Base-by-base conservation (phyloP, 768 basidiomycete species). In the Tephrocybe sp. region DNA sequence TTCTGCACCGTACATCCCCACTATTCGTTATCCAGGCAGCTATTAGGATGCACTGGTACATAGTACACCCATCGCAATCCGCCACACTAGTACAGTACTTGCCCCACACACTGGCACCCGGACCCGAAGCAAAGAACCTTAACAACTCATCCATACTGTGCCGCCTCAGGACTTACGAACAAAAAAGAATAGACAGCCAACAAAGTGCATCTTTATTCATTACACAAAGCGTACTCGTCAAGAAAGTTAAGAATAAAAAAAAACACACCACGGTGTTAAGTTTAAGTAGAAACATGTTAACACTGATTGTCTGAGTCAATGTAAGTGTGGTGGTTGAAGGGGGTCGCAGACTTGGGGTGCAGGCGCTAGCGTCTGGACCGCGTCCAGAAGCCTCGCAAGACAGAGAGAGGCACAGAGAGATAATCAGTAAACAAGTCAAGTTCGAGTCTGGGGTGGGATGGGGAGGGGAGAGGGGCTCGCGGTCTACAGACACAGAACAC, bases 321-420 rank as follows among this genome's bases (percentile, higher is more conserved):
- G 48, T 14, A 10, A 12, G 23, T 17, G 8, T 10, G 26, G 34
- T 36, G 22, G 23, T 10, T 12, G 31, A 47, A 22, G 23, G 19
- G 34, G 38, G 10, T 19, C 26, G 44, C 38, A 23, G 26, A 7
- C 45, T 54, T 51, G 42, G n/a, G 33, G 50, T 54, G 39, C 52
- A 57, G 52, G 43, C 56, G 50, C 56, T 52, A 54, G 44, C 56
- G 56, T 49, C 56, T 45, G 50, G 49, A 46, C 49, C 47, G 39
- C 32, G 53, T 57, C 52, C 45, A 51, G 52, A 53, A 57, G 52
- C 23, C 39, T 9, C 16, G 40, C 5, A 23, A 22, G n/a, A 19
- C 32, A 34, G 30, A n/a, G n/a, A 31, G 9, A 35, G n/a, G n/a
- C n/a, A n/a, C n/a, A n/a, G n/a, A n/a, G n/a, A n/a, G n/a, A n/a